Base-by-base conservation (phyloP, 805 yeast genomes). In the Kuraishia ogatae region DNA sequence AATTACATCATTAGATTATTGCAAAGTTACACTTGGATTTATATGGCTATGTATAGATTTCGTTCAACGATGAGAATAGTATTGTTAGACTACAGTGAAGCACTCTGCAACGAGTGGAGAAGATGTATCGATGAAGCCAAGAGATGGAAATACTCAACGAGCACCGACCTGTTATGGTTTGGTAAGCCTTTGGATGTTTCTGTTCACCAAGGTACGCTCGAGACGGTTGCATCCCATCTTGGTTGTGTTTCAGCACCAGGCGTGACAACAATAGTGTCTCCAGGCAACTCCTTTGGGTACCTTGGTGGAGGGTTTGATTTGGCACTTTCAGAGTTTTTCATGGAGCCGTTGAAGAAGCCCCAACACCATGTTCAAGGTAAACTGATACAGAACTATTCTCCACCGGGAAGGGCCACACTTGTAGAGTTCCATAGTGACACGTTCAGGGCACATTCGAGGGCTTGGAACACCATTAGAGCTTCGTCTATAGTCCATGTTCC, bases 231-330 rank as follows among this genome's bases (percentile, higher is more conserved):
- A 26, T 2, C 26, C 5, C 23, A 24, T 28, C 13, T 35, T 15
- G 47, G 46, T 28, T 3, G 19, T 6, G 35, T 23, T 22, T 24
- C 35, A 28, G 39, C 28, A 56, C 52, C 68, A 63, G 55, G 57
- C 17, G 58, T 60, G 2, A 50, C 67, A 57, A 73, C 62, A 1
- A 67, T 79, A 19, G 72, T 79, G 1, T 77, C 82, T 1, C 83
- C 83, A 1, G 83, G 83, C 1, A 79, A 79, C 56, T 74, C 80
- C 2, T 67, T 73, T 53, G 83, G 82, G 2, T 73, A 68, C 52
- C 65, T 79, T 59, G 79, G 78, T 2, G 84, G 83, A 1, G 83
- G 83, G 0, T 76, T 79, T 60, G 83, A 79, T 60, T 60, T 56
- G 50, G 68, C 68, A 1, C 55, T 74, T n/a, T 71, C 73, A 1